Evolutionary conservation across 139 green algal genomes (phyloP), one percentile per base, ranked within the genome.

Genomic region (Picochlorum sp.): DNA sequence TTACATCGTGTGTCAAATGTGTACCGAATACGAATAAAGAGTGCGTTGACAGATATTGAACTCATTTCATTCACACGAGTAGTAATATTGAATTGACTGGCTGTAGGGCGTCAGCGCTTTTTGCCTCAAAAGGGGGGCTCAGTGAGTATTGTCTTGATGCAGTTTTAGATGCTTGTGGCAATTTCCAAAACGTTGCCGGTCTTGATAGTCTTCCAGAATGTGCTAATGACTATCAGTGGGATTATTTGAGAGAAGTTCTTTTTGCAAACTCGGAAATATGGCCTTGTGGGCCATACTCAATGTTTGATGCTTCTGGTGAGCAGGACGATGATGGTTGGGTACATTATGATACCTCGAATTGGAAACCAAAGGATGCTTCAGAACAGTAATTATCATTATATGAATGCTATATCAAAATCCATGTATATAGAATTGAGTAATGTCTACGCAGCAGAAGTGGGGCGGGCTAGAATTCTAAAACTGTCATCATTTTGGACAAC

Each of bases 261-360:
- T 76, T 76, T 47, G 13, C 9, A 26, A 67, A 76, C 21, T 67
- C 52, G 13, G 56, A 66, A 44, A 72, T 76, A 49, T 76, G 70
- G 70, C 70, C 70, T 3, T 76, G 63, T 56, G 70, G 70, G 4
- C 70, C 70, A 10, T 76, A 76, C 37, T 18, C 18, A 3, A 67
- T 72, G 49, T 65, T 71, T 49, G 68, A 68, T 11, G 62, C 62
- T 50, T 38, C 64, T 14, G 67, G 10, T 28, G 61, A 34, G 1
- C 50, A n/a, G 9, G 50, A 13, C 16, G 45, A 49, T 20, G 69
- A 76, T 15, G 69, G 57, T 4, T 76, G 64, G 64, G 45, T 62
- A 55, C 28, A 72, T 30, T 76, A 76, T 64, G 70, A 76, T 67
- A 76, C 62, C 6, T 58, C 16, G 24, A 68, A 72, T n/a, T 76